Evolutionary conservation across 495 filamentous ascomycete genomes (phyloP), one percentile per base, ranked within the genome.

Genomic region (Monascus purpureus): DNA sequence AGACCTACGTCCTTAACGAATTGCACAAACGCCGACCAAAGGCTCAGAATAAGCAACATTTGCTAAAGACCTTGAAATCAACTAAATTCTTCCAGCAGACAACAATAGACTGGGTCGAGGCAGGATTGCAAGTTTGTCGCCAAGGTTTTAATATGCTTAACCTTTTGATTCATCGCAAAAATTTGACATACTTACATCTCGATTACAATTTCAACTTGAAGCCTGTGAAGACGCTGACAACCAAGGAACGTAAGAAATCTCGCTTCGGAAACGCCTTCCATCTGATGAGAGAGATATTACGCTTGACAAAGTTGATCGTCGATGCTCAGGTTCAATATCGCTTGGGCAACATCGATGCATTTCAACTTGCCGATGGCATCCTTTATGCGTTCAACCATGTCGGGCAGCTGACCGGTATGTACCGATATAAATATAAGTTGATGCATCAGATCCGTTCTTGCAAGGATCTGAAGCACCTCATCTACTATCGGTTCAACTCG

Each of bases 181-280:
- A 96, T 52, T 63, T 99, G 36, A 99, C 92, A 4, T 99, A 99
- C 57, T 72, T 99, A 25, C 92, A 99, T 67, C 69, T 99, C 16
- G 92, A 99, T 46, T 99, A 96, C 63, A 99, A 99, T 61, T 99
- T 99, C 67, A 99, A 99, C 60, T 52, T 99, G 49, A 99, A 99
- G 62, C 92, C 92, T 6, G 88, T 99, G 39, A 99, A 99, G 58
- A 99, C 92, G 0, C 52, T 99, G 52, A 99, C 92, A 0, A 99
- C 90, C 13, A 99, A 99, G 59, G 92, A 99, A 65, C 80, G 92
- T 30, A 99, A 99, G 68, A 99, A 99, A 73, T 96, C 90, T 15
- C 80, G 92, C 27, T 99, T 99, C 45, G 92, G 92, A 64, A 99
- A 99, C 46, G 92, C 92, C 20, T 99, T 99, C 68, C 92, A 99